Evolutionary conservation across 225 moss, liverwort and hornwort genomes (phyloP).

Genomic region (Thuidium tamariscinum): DNA sequence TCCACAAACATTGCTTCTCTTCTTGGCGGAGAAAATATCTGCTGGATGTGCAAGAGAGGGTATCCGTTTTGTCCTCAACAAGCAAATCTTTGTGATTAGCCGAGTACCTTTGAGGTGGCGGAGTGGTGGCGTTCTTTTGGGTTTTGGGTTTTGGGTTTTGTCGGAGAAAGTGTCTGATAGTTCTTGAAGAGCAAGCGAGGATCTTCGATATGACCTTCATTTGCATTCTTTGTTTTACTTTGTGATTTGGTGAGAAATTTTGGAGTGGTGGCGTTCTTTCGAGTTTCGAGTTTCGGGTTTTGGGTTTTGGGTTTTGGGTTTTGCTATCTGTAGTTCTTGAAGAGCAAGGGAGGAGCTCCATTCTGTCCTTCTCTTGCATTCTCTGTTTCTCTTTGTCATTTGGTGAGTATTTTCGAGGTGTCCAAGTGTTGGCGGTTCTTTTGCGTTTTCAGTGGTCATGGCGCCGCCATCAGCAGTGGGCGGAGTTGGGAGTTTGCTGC

Average conservation of each 20-base stretch:
- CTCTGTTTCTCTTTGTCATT: background rate
- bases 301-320: background rate
- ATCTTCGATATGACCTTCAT: too few relatives aligned
- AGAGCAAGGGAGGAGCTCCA: background rate
- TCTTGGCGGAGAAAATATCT: background rate
- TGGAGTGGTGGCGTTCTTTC: background rate
- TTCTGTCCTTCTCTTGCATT: background rate
- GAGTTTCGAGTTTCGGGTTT: background rate
- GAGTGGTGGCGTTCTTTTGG: background rate
- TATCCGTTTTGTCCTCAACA: background rate
- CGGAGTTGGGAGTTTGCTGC: background rate
- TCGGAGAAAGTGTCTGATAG: background rate
- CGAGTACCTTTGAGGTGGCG: background rate
- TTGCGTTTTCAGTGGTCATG: background rate
- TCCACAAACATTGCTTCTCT: background rate
- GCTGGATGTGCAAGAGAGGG: background rate
- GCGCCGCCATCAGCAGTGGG: conserved; percentile 11
- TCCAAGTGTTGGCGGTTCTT: background rate
- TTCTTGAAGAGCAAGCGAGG: background rate
- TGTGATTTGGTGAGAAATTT: background rate
- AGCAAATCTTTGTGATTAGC: background rate
- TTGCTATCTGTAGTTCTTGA: background rate
- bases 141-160: background rate
- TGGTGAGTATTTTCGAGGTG: background rate
- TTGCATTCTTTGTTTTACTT: background rate